Percentiles rank a stretch among this genome's conserved stretches.
phyloP scores from a whole-genome alignment of 2,329 filamentous ascomycete species.

The Fusarium sp. region DNA sequence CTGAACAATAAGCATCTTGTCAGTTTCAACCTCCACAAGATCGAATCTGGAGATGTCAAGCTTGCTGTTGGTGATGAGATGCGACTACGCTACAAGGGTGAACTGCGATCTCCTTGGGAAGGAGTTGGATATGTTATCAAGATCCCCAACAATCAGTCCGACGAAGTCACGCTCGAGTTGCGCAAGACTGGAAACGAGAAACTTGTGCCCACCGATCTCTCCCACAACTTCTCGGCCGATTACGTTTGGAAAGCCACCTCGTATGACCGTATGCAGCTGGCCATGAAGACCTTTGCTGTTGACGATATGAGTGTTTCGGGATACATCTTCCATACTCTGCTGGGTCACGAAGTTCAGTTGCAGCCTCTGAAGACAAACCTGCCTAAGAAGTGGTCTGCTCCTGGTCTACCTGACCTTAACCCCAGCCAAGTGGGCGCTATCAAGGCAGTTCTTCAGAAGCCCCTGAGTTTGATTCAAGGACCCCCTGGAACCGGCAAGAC shows the following conservation, averaged over 20 bases:
- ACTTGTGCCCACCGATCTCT: constrained; percentile 93
- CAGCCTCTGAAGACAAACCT: constrained; percentile 95
- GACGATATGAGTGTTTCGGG: constrained; percentile 99
- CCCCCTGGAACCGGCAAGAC: constrained; percentile 98
- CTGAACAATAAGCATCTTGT: constrained; percentile 98
- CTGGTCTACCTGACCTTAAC: constrained; percentile 93
- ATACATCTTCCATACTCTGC: constrained; percentile 96
- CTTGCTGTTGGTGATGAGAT: constrained; percentile 98
- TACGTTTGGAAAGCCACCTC: constrained; percentile 99
- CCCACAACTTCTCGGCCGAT: constrained; percentile 97
- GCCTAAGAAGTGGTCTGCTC: constrained; percentile 96
- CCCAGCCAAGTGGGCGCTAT: constrained; percentile 96
- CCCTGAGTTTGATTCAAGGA: constrained; percentile 94
- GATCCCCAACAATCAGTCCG: constrained; percentile 98
- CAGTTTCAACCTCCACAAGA: constrained; percentile 94
- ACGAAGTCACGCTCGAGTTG: constrained; percentile 95
- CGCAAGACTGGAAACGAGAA: constrained; percentile 96
- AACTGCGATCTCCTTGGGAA: constrained; percentile 92
- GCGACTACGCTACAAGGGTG: constrained; percentile 95
- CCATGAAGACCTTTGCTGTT: constrained; percentile 98
- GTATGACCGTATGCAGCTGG: constrained; percentile 98
- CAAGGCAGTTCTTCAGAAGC: constrained; percentile 92
- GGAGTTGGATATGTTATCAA: constrained; percentile 99
- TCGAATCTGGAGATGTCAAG: constrained; percentile 97
- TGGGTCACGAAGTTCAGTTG: constrained; percentile 93